These are phyloP conservation scores for Heliosperma pusillum DNA, from an alignment of 148 eudicot genomes.

Conservation along the genomic window DNA sequence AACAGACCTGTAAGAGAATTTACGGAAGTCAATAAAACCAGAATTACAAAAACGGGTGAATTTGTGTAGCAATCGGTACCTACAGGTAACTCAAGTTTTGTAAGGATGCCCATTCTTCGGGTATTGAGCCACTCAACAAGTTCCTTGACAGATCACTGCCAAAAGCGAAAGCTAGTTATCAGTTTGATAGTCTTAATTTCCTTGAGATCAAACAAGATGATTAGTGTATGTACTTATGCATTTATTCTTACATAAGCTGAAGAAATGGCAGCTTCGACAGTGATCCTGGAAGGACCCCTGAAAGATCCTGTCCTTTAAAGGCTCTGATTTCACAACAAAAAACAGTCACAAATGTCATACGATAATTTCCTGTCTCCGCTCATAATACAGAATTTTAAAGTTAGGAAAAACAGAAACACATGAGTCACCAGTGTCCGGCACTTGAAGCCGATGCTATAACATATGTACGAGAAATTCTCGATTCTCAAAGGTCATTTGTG, in stretches of 20 bases:
- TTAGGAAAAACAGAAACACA: background rate
- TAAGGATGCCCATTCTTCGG: conserved; percentile 43
- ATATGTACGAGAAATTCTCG: no score
- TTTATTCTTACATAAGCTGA: conserved; percentile 13
- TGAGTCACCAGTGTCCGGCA: no score
- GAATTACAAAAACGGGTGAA: background rate
- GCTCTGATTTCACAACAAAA: conserved; percentile 16
- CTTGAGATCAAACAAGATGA: background rate
- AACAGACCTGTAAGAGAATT: conserved; percentile 30
- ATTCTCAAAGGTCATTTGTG: background rate
- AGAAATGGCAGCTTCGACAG: conserved; percentile 20
- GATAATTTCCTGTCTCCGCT: background rate
- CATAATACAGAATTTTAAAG: no score
- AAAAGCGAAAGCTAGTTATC: background rate
- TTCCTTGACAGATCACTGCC: conserved; percentile 41
- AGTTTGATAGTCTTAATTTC: background rate
- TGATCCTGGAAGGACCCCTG: conserved; percentile 21
- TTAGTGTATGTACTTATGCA: background rate
- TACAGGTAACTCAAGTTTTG: background rate
- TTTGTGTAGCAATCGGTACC: conserved; percentile 1
- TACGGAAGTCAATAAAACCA: background rate
- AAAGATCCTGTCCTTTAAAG: conserved; percentile 24
- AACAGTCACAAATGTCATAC: background rate
- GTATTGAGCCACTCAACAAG: conserved; percentile 48
- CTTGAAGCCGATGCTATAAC: no score